phyloP scores from a whole-genome alignment of 305 asterid genomes.

The Withania somnifera region DNA sequence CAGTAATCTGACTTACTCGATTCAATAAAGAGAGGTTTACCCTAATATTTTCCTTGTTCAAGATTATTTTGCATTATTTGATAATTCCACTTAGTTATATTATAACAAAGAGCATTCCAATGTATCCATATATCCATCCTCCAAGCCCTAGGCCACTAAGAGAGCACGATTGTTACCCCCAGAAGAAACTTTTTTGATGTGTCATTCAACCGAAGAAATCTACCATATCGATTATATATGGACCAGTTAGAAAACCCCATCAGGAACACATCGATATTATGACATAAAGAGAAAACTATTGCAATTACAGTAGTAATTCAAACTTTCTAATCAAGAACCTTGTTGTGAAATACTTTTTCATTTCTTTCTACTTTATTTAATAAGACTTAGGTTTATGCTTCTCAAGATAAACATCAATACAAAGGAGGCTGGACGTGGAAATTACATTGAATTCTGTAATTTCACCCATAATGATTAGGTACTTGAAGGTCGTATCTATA shows the following conservation, averaged over 20 bases:
- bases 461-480: background rate
- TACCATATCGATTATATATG: background rate
- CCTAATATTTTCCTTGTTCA: no score
- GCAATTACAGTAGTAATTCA: background rate
- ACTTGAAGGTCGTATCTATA: background rate
- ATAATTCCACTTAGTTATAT: no score
- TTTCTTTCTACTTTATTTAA: background rate
- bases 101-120: no score
- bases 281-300: background rate
- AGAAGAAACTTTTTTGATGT: background rate
- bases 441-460: background rate
- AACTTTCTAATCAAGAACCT: background rate
- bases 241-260: background rate
- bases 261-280: background rate
- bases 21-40: no score
- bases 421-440: background rate
- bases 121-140: no score
- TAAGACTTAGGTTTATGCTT: background rate
- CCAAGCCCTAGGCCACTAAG: no score
- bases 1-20: no score
- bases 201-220: background rate
- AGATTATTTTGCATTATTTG: no score
- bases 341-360: background rate
- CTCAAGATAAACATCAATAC: background rate
- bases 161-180: background rate